Conservation (phyloP, 1,284 basidiomycete species). For the Inonotus hispidus region DNA sequence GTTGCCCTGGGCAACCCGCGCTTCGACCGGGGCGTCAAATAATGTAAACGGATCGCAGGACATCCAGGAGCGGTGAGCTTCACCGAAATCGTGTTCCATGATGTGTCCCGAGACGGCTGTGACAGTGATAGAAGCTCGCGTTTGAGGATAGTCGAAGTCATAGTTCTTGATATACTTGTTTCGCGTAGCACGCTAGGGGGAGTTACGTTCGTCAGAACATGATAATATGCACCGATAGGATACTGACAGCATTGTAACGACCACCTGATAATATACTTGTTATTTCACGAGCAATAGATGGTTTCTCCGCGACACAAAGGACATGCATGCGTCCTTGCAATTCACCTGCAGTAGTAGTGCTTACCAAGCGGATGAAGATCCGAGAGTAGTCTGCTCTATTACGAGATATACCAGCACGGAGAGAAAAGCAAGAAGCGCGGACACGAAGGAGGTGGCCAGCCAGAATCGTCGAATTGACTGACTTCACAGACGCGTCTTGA, state of each 20-base stretch:
- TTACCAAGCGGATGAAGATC: background rate
- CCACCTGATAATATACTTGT: slow-evolving; percentile 88
- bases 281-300: slow-evolving; percentile 92
- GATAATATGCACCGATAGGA: slow-evolving; percentile 1
- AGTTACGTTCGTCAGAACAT: background rate
- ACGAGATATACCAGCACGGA: background rate
- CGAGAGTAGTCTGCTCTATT: background rate
- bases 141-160: slow-evolving; percentile 84
- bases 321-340: slow-evolving; percentile 50
- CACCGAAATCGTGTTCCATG: slow-evolving; percentile 73
- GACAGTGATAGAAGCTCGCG: slow-evolving; percentile 75
- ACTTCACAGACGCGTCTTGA: background rate
- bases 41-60: slow-evolving; percentile 84
- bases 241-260: slow-evolving; percentile 65
- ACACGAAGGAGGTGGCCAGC: background rate
- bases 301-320: slow-evolving; percentile 98
- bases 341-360: background rate
- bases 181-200: slow-evolving; percentile 52
- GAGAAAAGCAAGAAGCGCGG: background rate
- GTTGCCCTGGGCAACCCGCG: slow-evolving; percentile 53
- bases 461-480: background rate
- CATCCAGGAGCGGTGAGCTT: slow-evolving; percentile 71
- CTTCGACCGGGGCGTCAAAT: slow-evolving; percentile 81
- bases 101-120: slow-evolving; percentile 93
- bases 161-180: slow-evolving; percentile 88